A percentile compares a stretch with the other conserved stretches of the same genome.
phyloP scores from a whole-genome alignment of 345 rosid genomes.

The Clausena lansium region DNA sequence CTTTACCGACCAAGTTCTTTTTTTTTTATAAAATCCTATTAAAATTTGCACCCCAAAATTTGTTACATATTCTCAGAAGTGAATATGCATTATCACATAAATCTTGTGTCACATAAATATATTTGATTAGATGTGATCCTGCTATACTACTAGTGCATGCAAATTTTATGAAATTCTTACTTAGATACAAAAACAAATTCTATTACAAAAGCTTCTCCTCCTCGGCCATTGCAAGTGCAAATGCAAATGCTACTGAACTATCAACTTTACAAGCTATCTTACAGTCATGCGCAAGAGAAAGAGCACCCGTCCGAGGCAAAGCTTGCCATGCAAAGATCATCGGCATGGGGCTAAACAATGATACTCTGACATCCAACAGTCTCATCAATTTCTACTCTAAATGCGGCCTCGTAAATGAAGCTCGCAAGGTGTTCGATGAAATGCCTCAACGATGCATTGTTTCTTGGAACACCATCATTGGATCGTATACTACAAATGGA shows the following conservation, averaged over 20 bases:
- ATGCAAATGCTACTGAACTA: conserved; percentile 11
- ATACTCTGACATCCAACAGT: conserved; percentile 52
- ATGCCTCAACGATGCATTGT: conserved; percentile 63
- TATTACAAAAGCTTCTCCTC: neutral
- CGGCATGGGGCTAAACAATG: conserved; percentile 30
- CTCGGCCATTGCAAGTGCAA: neutral
- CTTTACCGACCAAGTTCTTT: too few species aligned
- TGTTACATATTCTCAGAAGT: too few species aligned
- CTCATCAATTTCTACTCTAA: conserved; percentile 50
- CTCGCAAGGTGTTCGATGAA: conserved; percentile 69
- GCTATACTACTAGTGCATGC: too few species aligned
- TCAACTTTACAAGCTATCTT: conserved; percentile 36
- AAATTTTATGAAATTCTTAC: conserved; percentile 6
- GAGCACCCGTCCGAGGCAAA: conserved; percentile 33
- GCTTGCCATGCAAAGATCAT: conserved; percentile 55
- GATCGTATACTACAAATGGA: conserved; percentile 38
- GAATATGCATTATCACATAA: too few species aligned
- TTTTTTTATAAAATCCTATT: too few species aligned
- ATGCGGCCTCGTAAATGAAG: conserved; percentile 39
- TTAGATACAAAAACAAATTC: conserved; percentile 1
- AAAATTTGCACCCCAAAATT: too few species aligned
- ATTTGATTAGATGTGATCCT: too few species aligned
- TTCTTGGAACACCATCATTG: conserved; percentile 79
- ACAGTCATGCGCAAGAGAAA: conserved; percentile 44
- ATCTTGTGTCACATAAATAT: too few species aligned